Percentiles rank a stretch among this genome's conserved stretches.
Evolutionary conservation across 1,284 basidiomycete species (phyloP).

Genomic region (Sphagnurus paluster): DNA sequence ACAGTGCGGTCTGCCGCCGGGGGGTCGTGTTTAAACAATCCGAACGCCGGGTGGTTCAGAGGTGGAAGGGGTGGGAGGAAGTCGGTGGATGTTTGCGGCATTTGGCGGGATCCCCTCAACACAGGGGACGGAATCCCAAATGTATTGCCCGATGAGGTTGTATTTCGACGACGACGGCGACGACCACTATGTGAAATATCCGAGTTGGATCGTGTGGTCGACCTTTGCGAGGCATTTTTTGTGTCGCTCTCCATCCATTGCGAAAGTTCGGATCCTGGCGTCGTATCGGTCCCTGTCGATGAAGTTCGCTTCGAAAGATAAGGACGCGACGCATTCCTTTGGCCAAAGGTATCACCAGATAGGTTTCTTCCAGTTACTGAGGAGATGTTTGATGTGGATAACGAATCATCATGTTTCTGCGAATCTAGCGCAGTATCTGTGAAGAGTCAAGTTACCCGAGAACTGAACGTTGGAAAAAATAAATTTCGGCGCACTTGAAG

Average conservation of each 20-base stretch:
- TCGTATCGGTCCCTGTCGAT: constrained; percentile 8
- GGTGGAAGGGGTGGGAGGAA: constrained; percentile 50
- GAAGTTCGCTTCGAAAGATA: constrained; percentile 3
- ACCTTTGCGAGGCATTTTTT: constrained; percentile 12
- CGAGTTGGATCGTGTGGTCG: constrained; percentile 22
- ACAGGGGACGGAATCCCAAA: constrained; percentile 34
- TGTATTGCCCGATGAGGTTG: constrained; percentile 32
- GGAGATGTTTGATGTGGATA: constrained; percentile 15
- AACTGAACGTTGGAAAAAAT: constrained; percentile 7
- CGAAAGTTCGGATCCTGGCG: constrained; percentile 11
- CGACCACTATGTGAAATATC: constrained; percentile 14
- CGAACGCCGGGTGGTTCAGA: constrained; percentile 50
- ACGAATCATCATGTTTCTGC: constrained; percentile 11
- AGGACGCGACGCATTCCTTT: constrained; percentile 4
- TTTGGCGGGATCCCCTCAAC: constrained; percentile 20
- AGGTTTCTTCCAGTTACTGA: constrained; percentile 10
- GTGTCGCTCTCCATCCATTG: constrained; percentile 2
- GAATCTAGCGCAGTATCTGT: background rate
- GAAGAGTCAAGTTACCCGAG: constrained; percentile 5
- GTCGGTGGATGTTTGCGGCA: constrained; percentile 24
- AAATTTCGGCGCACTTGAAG: constrained; percentile 13
- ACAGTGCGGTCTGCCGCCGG: background rate
- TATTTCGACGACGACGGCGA: constrained; percentile 16
- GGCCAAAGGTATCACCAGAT: constrained; percentile 20
- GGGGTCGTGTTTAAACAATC: constrained; percentile 19